A percentile compares a stretch with the other conserved stretches of the same genome.
phyloP scores from a whole-genome alignment of 208 protist species.

The Crithidia bombi region DNA sequence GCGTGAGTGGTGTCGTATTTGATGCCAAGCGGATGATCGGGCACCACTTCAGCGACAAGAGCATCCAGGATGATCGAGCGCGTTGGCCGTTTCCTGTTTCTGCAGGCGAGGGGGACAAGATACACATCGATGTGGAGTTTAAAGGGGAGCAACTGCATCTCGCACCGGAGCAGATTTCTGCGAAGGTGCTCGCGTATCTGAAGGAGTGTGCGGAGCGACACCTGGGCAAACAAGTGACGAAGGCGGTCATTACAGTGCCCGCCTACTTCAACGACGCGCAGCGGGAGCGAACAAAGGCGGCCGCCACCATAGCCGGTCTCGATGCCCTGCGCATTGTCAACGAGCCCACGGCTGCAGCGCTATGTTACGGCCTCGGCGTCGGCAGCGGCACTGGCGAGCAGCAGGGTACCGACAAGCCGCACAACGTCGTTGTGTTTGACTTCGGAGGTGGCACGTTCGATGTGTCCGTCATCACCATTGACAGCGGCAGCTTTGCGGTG shows the following conservation, averaged over 20 bases:
- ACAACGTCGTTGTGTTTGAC: constrained; percentile 98
- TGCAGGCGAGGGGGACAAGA: constrained; percentile 56
- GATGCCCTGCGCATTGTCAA: constrained; percentile 98
- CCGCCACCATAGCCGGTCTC: constrained; percentile 97
- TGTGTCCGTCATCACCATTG: constrained; percentile 98
- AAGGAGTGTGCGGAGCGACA: constrained; percentile 96
- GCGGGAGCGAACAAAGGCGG: constrained; percentile 97
- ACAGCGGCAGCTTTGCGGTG: constrained; percentile 98
- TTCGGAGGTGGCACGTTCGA: constrained; percentile 99
- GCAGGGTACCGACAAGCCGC: constrained; percentile 44
- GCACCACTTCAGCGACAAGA: constrained; percentile 82
- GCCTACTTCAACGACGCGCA: constrained; percentile 99
- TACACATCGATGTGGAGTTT: constrained; percentile 61
- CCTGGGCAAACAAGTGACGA: constrained; percentile 88
- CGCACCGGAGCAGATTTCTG: constrained; percentile 97
- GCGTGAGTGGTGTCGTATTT: constrained; percentile 93
- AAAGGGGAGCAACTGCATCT: constrained; percentile 70
- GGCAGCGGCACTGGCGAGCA: constrained; percentile 54
- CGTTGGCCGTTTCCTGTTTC: constrained; percentile 96
- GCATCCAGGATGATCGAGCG: constrained; percentile 90
- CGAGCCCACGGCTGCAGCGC: constrained; percentile 98
- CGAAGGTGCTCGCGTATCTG: constrained; percentile 97
- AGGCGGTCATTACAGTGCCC: constrained; percentile 98
- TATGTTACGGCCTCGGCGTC: constrained; percentile 98
- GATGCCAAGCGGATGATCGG: constrained; percentile 98